Evolutionary conservation across 1,139 yeast species (phyloP), one percentile per base, ranked within the genome.

Genomic region (Scheffersomyces titani): DNA sequence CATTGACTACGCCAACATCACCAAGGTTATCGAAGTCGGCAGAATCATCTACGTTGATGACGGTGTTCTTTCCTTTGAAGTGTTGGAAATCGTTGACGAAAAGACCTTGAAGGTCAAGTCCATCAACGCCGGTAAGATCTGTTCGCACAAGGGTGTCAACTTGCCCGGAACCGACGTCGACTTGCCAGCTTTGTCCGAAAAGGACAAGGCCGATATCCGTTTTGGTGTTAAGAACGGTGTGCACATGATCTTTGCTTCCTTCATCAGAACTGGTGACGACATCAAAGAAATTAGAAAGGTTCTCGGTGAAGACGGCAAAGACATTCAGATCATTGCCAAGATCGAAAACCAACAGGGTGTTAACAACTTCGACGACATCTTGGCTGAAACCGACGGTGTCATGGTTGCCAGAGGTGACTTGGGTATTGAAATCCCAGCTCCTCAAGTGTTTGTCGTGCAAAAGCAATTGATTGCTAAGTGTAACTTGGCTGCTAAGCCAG

Each of bases 351-450:
- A 93, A 83, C 99, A 94, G 82, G 99, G 99, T 84, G 98, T 94
- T 72, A 92, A 94, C 89, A 94, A 94, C 88, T 94, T 94, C 76
- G 99, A 94, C 77, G 98, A 92, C 63, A 94, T 94, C 73, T 88
- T 94, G 76, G 77, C 76, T 70, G 97, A 88, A 77, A 94, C 99
- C 62, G 99, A 96, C 75, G 99, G 98, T 85, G 98, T 94, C 73
- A 94, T 94, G 99, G 98, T 94, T 75, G 99, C 99, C 70, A 89
- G 99, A 82, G 99, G 99, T 85, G 99, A 96, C 77, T 86, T 94
- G 74, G 99, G 99, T 85, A 94, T 94, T 73, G 99, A 94, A 84
- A 94, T 94, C 72, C 99, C 99, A 66, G 98, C 99, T 65, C 96
- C 98, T 64, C 97, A 93, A 84, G 99, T 94, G 63, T 92, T 94